A percentile compares a stretch with the other conserved stretches of the same genome.
phyloP scores from a whole-genome alignment of 768 basidiomycete species.

The Clitopilus hobsonii region DNA sequence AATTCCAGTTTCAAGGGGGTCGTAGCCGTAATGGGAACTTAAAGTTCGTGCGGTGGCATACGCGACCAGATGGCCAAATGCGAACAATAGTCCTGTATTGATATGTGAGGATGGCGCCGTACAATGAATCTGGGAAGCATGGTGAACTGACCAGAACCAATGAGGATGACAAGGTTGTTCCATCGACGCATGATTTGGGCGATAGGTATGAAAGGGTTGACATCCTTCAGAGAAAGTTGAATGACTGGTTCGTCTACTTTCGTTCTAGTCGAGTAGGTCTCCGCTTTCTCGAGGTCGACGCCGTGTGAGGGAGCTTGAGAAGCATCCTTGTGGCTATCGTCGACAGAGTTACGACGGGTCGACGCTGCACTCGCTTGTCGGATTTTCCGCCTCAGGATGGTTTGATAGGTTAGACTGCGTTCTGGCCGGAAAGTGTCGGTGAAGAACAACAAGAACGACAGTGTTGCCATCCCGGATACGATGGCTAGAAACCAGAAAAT shows the following conservation, averaged over 20 bases:
- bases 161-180: conserved; percentile 65
- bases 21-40: conserved; percentile 55
- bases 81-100: conserved; percentile 59
- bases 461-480: conserved; percentile 47
- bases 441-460: conserved; percentile 64
- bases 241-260: conserved; percentile 21
- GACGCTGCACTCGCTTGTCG: conserved; percentile 13
- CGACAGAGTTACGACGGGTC: not conserved
- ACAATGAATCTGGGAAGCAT: not conserved
- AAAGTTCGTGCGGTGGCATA: conserved; percentile 78
- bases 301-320: not conserved
- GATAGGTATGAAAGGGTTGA: conserved; percentile 73
- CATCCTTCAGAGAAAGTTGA: conserved; percentile 57
- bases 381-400: conserved; percentile 45
- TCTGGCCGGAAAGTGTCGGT: conserved; percentile 81
- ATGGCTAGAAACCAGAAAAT: conserved; percentile 81
- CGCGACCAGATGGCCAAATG: conserved; percentile 61
- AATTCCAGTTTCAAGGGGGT: conserved; percentile 67
- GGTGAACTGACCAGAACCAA: conserved; percentile 60
- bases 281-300: conserved; percentile 22
- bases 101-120: not conserved
- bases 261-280: conserved; percentile 13
- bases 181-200: conserved; percentile 47
- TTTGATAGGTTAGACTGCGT: conserved; percentile 77
- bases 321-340: not conserved